These are phyloP conservation scores for Nicotiana tomentosiformis DNA, from an alignment of 257 asterid genomes.

Conservation along the genomic window DNA sequence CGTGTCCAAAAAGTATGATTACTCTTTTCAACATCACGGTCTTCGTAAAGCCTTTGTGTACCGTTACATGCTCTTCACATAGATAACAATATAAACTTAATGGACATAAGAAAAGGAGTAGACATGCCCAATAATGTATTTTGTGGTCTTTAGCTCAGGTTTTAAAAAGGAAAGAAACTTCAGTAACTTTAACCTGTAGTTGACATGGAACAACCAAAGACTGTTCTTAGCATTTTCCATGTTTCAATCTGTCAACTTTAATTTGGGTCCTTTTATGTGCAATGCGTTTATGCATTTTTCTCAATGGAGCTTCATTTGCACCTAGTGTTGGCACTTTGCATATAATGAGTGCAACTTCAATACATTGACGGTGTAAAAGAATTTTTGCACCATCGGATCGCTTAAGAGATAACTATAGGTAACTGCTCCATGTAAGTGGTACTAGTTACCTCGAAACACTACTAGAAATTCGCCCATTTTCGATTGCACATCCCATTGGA, in stretches of 20 bases:
- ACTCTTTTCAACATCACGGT: background rate
- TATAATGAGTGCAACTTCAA: background rate
- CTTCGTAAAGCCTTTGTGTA: background rate
- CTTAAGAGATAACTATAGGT: too few relatives aligned
- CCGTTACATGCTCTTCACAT: background rate
- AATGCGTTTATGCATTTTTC: background rate
- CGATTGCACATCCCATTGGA: too few relatives aligned
- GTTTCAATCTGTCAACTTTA: background rate
- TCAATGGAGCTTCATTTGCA: background rate
- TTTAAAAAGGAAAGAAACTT: background rate
- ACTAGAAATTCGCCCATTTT: too few relatives aligned
- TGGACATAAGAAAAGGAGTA: background rate
- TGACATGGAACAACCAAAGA: background rate
- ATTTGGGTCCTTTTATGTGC: background rate
- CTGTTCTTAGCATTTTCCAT: background rate
- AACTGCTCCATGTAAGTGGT: too few relatives aligned
- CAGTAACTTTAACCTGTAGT: background rate
- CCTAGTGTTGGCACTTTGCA: background rate
- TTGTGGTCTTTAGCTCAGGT: background rate
- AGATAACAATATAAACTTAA: background rate
- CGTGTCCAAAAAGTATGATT: background rate
- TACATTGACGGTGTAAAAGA: too few relatives aligned
- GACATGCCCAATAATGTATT: background rate
- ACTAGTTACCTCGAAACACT: too few relatives aligned
- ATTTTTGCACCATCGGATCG: too few relatives aligned